Percentiles rank a stretch among this genome's conserved stretches.
Evolutionary conservation across 2,329 filamentous ascomycete genomes (phyloP).

Genomic region (Trichoderma atroviride): DNA sequence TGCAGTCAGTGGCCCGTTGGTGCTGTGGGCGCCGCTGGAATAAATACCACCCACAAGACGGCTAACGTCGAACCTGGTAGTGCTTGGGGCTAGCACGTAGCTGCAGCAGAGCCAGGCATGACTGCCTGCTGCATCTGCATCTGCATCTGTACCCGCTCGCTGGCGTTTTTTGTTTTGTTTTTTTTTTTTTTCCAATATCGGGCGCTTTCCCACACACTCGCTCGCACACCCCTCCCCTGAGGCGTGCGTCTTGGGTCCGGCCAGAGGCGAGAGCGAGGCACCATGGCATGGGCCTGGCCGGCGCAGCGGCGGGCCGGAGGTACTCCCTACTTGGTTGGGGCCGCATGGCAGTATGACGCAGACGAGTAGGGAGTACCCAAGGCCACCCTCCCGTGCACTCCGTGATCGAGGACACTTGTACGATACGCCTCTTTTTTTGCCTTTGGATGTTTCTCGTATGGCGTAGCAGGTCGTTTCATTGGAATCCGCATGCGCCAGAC

Average conservation of each 20-base stretch:
- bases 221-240: slow-evolving; percentile 4
- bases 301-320: slow-evolving; percentile 6
- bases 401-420: slow-evolving; percentile 3
- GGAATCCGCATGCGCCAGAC: background rate
- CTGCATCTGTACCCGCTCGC: slow-evolving; percentile 24
- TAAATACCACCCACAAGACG: slow-evolving; percentile 8
- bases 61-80: background rate
- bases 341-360: slow-evolving; percentile 21
- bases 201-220: background rate
- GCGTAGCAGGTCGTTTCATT: background rate
- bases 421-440: background rate
- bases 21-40: slow-evolving; percentile 11
- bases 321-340: slow-evolving; percentile 21
- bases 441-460: background rate
- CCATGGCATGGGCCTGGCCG: background rate
- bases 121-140: slow-evolving; percentile 26
- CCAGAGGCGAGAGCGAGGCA: background rate
- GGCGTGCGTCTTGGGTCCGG: background rate
- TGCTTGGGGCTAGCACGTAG: slow-evolving; percentile 3
- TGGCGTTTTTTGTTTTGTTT: slow-evolving; percentile 19
- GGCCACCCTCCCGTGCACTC: slow-evolving; percentile 12
- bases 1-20: slow-evolving; percentile 8
- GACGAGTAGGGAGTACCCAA: slow-evolving; percentile 21
- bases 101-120: slow-evolving; percentile 16
- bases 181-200: background rate